These are phyloP conservation scores for Saccharomyces kudriavzevii DNA, from an alignment of 805 yeast species.

Conservation along the genomic window DNA sequence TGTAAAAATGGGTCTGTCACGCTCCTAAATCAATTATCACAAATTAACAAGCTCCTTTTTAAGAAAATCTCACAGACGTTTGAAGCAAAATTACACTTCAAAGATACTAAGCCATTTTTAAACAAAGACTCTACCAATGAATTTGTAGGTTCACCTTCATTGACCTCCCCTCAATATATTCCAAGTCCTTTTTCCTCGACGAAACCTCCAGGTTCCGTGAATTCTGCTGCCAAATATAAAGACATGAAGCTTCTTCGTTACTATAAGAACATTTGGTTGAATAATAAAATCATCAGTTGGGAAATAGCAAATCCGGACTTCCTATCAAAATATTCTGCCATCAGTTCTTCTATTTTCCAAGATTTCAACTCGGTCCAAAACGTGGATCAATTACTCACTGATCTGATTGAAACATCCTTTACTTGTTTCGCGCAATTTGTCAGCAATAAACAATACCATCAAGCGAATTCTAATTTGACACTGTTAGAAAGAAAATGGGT, in stretches of 20 bases:
- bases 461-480: conserved; percentile 29
- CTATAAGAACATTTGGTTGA: conserved; percentile 34
- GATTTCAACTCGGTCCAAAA: conserved; percentile 18
- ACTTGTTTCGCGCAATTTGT: conserved; percentile 38
- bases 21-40: conserved; percentile 16
- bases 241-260: conserved; percentile 27
- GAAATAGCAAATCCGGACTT: conserved; percentile 25
- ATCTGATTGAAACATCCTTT: conserved; percentile 32
- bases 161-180: conserved; percentile 25
- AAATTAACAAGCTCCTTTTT: conserved; percentile 20
- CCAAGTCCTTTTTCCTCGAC: conserved; percentile 21
- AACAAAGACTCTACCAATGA: conserved; percentile 10
- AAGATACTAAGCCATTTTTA: conserved; percentile 7
- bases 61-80: conserved; percentile 16
- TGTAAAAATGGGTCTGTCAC: conserved; percentile 11
- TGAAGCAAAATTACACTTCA: conserved; percentile 18
- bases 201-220: conserved; percentile 7
- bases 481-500: conserved; percentile 37
- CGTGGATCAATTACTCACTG: conserved; percentile 19
- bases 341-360: conserved; percentile 30
- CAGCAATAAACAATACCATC: conserved; percentile 36
- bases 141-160: conserved; percentile 20
- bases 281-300: conserved; percentile 33
- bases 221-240: conserved; percentile 15
- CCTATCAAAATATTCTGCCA: conserved; percentile 24